Evolutionary conservation across 768 basidiomycete species (phyloP), one percentile per base, ranked within the genome.

Genomic region (Hebeloma cylindrosporum): DNA sequence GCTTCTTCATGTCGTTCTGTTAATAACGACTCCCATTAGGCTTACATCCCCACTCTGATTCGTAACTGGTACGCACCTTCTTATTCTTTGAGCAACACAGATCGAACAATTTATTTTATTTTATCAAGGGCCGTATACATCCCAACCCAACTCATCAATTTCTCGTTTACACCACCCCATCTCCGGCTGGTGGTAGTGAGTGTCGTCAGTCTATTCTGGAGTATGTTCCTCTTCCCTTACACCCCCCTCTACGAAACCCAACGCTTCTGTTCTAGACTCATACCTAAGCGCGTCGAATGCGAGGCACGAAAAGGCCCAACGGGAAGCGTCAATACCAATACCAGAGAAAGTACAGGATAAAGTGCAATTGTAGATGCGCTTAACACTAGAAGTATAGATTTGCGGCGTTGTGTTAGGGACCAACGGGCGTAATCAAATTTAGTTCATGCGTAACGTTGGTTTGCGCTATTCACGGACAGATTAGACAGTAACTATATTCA

Each of bases 141-240:
- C 23, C 89, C 89, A 1, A 78, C 86, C 0, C 89, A 93, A 60
- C 57, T 83, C 43, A 70, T 89, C 69, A 93, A 93, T 65, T 93
- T 92, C 56, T 68, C 79, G 7, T 16, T 92, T 23, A 77, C 90
- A 1, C 90, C 90, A 1, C 81, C 77, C 3, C 89, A 92, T 53
- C 65, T 90, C 26, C 80, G 89, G 27, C 83, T 92, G 41, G 73
- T 85, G 14, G 70, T 84, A 14, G 79, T 93, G 17, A 77, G 88
- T 55, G 75, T 85, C 8, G 86, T 91, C 40, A 84, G 83, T 56
- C 72, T 90, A 48, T 85, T 86, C 68, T 88, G 86, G 88, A 90
- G 88, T 90, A 60, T 34, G 85, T 46, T 44, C 23, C 20, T 34
- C 40, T n/a, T 23, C 8, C 49, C 39, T 39, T 32, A 7, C 2